Percentiles rank a stretch among this genome's conserved stretches.
Conservation (phyloP, 2,329 filamentous ascomycete species). For the Aschersonia sp. region DNA sequence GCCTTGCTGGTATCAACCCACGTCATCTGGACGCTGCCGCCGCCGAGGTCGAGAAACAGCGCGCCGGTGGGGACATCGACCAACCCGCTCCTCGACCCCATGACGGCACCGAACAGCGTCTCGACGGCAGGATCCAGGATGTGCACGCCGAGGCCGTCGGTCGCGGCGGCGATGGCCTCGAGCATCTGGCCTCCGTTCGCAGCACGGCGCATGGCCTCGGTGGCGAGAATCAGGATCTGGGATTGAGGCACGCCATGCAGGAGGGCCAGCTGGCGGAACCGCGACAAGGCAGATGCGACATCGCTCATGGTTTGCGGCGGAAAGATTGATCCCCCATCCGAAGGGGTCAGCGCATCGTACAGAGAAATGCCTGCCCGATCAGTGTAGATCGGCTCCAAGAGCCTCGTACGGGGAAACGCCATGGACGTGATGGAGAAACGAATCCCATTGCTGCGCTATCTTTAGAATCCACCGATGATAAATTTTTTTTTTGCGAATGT, state of each 20-base stretch:
- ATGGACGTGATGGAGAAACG: constrained; percentile 81
- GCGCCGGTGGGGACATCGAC: constrained; percentile 45
- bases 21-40: constrained; percentile 52
- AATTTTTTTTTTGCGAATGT: not conserved
- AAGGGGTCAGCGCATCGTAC: constrained; percentile 61
- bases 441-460: constrained; percentile 63
- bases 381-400: constrained; percentile 64
- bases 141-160: constrained; percentile 51
- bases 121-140: constrained; percentile 69
- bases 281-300: constrained; percentile 52
- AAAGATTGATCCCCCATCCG: constrained; percentile 25
- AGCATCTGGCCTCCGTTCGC: constrained; percentile 59
- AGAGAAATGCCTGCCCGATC: constrained; percentile 71
- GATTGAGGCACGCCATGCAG: constrained; percentile 50
- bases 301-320: constrained; percentile 41
- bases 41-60: constrained; percentile 76
- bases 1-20: constrained; percentile 37
- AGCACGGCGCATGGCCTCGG: constrained; percentile 76
- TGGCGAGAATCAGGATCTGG: constrained; percentile 67
- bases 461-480: not conserved
- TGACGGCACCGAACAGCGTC: constrained; percentile 60
- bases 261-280: constrained; percentile 57
- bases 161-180: constrained; percentile 42
- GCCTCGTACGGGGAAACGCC: constrained; percentile 53
- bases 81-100: constrained; percentile 69